These are phyloP conservation scores for Malus asiatica DNA, from an alignment of 306 rosid species.

Conservation along the genomic window DNA sequence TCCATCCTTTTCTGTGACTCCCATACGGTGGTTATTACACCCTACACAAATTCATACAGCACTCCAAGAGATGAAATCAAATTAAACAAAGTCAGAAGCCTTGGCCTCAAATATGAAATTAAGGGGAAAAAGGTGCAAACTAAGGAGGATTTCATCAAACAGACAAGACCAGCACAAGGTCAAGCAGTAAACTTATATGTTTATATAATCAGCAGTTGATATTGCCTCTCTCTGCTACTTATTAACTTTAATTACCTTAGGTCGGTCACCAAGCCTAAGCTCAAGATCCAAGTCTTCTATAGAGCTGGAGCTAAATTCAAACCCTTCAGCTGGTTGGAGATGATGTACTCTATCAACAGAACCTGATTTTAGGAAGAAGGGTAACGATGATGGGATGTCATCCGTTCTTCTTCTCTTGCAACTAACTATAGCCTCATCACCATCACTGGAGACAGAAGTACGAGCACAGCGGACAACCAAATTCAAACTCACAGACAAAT, in stretches of 20 bases:
- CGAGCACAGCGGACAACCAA: conserved; percentile 22
- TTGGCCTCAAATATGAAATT: not conserved
- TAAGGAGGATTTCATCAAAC: conserved; percentile 2
- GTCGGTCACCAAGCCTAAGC: conserved; percentile 43
- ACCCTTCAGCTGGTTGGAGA: conserved; percentile 8
- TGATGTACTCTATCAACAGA: not conserved
- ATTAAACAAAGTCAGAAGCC: conserved; percentile 9
- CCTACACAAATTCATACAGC: conserved; percentile 8
- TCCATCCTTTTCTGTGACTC: conserved; percentile 13
- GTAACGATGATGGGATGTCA: conserved; percentile 18
- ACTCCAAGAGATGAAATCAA: conserved; percentile 5
- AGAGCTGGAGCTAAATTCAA: conserved; percentile 26
- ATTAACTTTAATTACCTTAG: conserved; percentile 29
- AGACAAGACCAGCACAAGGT: conserved; percentile 8
- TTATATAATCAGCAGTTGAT: conserved; percentile 11
- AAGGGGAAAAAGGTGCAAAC: not conserved
- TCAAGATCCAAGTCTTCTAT: conserved; percentile 53
- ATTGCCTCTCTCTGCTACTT: not conserved
- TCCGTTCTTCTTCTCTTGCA: conserved; percentile 60
- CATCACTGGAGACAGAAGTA: conserved; percentile 5
- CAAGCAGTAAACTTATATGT: not conserved
- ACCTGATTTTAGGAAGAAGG: conserved; percentile 30
- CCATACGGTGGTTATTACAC: conserved; percentile 19
- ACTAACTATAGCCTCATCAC: conserved; percentile 18
- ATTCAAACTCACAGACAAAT: conserved; percentile 38